Evolutionary conservation across 345 rosid species (phyloP), one percentile per base, ranked within the genome.

Genomic region (Geranium rotundifolium): DNA sequence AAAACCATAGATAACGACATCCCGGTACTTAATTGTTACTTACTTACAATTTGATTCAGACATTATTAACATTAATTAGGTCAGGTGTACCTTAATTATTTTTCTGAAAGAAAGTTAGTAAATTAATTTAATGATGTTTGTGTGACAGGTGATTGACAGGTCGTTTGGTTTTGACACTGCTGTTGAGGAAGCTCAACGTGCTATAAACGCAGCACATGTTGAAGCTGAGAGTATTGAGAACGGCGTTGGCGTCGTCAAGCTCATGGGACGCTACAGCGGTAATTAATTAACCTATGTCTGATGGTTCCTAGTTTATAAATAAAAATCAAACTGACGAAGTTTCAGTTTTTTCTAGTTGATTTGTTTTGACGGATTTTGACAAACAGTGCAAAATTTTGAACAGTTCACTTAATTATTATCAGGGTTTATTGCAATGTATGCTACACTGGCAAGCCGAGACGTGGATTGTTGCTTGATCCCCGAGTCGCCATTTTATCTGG

Each of bases 391-490:
- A n/a, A n/a, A n/a, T n/a, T n/a, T n/a, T n/a, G n/a, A n/a, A n/a
- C n/a, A n/a, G n/a, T n/a, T n/a, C n/a, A 31, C 37, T 31, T 31
- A 31, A 31, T 3, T 31, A 31, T 31, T 7, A 31, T 31, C 81
- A 86, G 89, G 91, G 55, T 86, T 86, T 74, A 81, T 86, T 68
- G 82, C 89, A 4, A 73, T 86, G 91, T 70, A 86, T 71, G 96
- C 97, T 56, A 91, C 97, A 57, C 90, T 91, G 37, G 95, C 95
- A 30, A 88, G 91, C 76, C 76, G 93, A 69, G 97, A 91, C 65
- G 97, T 91, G 39, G 96, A 91, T 67, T 88, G 96, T 74, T 91
- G 97, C 71, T 80, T 91, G 79, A 91, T 91, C 77, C 97, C 97
- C 3, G 97, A 91, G 82, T 91, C 97, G 54, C 89, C 95, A 17